These are phyloP conservation scores for Bryoerythrophyllum caledonicum DNA, from an alignment of 225 moss, liverwort and hornwort genomes.

Conservation along the genomic window DNA sequence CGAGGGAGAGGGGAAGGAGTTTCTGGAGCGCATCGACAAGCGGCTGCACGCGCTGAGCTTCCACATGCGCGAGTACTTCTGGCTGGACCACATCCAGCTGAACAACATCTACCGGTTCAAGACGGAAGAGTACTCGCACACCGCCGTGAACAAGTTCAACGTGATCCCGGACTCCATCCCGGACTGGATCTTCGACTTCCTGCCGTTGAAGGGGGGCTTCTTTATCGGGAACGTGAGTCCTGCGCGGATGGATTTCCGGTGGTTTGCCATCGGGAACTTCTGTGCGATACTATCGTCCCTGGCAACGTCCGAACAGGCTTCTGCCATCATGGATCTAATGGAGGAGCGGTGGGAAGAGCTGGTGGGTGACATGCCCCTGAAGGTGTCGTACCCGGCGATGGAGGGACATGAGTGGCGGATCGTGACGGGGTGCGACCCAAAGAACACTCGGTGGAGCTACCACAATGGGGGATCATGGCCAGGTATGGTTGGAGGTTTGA, in stretches of 20 bases:
- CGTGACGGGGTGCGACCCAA: conserved; percentile 91
- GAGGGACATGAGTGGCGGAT: conserved; percentile 88
- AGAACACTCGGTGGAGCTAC: conserved; percentile 98
- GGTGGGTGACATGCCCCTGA: conserved; percentile 87
- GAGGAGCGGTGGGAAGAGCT: conserved; percentile 91
- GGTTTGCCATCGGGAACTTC: conserved; percentile 95
- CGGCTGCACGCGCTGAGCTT: conserved; percentile 84
- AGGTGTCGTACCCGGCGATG: conserved; percentile 87
- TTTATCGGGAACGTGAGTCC: conserved; percentile 97
- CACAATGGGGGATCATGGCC: conserved; percentile 98
- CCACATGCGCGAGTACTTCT: conserved; percentile 90
- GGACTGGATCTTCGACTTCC: conserved; percentile 93
- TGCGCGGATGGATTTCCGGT: conserved; percentile 95
- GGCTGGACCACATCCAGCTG: conserved; percentile 90
- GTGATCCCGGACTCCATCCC: conserved; percentile 93
- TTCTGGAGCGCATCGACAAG: conserved; percentile 87
- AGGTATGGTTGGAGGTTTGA: conserved; percentile 30
- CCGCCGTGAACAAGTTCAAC: conserved; percentile 97
- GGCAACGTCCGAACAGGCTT: conserved; percentile 80
- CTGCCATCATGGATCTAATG: conserved; percentile 86
- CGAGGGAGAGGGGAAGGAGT: conserved; percentile 82
- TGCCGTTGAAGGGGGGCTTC: conserved; percentile 90
- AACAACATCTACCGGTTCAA: conserved; percentile 96
- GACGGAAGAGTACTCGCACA: conserved; percentile 93
- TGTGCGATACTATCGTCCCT: conserved; percentile 85